Conservation (phyloP, 495 filamentous ascomycete species). For the Thozetella sp. region DNA sequence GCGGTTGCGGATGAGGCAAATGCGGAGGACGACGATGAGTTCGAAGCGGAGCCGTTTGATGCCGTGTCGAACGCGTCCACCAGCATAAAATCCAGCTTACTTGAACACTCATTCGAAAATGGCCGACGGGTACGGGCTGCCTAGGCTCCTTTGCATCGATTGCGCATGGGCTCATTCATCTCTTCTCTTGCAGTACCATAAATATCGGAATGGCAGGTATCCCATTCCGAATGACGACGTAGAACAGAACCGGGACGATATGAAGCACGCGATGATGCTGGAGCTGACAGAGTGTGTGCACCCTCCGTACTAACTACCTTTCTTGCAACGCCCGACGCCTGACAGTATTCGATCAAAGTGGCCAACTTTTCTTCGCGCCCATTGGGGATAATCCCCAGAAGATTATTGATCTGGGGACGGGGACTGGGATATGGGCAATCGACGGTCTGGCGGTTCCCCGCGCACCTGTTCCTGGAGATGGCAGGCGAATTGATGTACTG, state of each 20-base stretch:
- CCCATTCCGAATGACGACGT: conserved; percentile 18
- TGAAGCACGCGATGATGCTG: conserved; percentile 58
- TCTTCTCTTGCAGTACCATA: conserved; percentile 2
- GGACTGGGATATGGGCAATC: conserved; percentile 54
- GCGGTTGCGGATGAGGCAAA: too few relatives aligned
- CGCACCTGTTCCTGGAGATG: background rate
- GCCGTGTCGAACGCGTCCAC: too few relatives aligned
- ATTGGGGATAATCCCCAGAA: conserved; percentile 32
- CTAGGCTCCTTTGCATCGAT: too few relatives aligned
- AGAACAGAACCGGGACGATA: conserved; percentile 31
- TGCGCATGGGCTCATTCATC: too few relatives aligned
- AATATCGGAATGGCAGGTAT: conserved; percentile 14
- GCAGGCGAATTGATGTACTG: background rate
- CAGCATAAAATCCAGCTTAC: too few relatives aligned
- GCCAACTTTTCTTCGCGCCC: conserved; percentile 39
- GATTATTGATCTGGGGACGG: conserved; percentile 49
- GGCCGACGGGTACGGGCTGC: too few relatives aligned
- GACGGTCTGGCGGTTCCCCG: conserved; percentile 12
- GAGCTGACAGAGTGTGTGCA: conserved; percentile 27
- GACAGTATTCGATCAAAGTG: conserved; percentile 12
- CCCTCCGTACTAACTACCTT: background rate
- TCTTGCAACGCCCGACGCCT: background rate
- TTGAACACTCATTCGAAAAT: too few relatives aligned
- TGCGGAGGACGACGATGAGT: too few relatives aligned
- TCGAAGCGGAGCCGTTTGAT: too few relatives aligned